phyloP scores from a whole-genome alignment of 1,284 basidiomycete genomes.

The Sphaerobolus stellatus region DNA sequence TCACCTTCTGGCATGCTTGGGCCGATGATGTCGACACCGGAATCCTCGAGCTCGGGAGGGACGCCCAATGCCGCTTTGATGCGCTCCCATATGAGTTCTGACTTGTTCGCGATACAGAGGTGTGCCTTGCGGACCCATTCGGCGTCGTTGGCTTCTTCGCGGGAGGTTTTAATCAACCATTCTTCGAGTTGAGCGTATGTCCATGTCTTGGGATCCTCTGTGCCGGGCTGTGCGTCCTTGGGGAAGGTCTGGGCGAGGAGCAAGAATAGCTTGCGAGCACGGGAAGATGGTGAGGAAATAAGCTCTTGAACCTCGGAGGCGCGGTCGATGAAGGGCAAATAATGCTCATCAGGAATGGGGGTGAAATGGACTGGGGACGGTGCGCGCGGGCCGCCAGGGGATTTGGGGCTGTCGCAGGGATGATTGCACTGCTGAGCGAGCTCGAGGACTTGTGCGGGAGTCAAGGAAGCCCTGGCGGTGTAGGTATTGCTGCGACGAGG shows the following conservation, averaged over 20 bases:
- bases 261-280: conserved; percentile 64
- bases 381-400: conserved; percentile 11
- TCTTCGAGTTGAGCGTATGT: conserved; percentile 53
- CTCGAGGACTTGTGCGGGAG: conserved; percentile 67
- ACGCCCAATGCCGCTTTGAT: conserved; percentile 76
- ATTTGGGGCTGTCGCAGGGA: conserved; percentile 40
- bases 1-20: neutral
- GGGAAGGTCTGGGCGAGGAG: conserved; percentile 69
- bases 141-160: conserved; percentile 57
- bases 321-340: conserved; percentile 75
- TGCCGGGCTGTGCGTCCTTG: conserved; percentile 24
- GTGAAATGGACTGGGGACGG: conserved; percentile 55
- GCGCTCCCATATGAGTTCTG: conserved; percentile 80
- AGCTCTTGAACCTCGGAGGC: conserved; percentile 62
- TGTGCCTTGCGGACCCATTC: conserved; percentile 64
- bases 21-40: conserved; percentile 30
- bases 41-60: conserved; percentile 69
- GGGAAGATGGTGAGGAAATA: conserved; percentile 56
- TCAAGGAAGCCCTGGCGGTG: conserved; percentile 14
- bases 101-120: conserved; percentile 64
- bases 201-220: conserved; percentile 50
- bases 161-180: conserved; percentile 61
- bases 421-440: conserved; percentile 55
- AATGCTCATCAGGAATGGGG: conserved; percentile 64
- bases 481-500: neutral